These are phyloP conservation scores for Podospora comata DNA, from an alignment of 495 filamentous ascomycete genomes.

Conservation along the genomic window DNA sequence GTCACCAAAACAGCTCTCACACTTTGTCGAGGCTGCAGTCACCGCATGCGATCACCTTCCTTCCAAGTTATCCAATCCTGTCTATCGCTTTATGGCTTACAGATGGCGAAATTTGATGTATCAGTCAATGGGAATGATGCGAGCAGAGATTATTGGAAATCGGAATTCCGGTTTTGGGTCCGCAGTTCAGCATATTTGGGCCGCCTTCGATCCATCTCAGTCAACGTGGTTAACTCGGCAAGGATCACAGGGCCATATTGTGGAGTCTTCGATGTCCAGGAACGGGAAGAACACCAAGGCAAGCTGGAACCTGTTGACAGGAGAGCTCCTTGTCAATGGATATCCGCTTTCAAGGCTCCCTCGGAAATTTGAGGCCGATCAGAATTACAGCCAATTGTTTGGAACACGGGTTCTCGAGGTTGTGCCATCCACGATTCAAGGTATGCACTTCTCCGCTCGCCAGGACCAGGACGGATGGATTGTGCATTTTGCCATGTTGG, in stretches of 20 bases:
- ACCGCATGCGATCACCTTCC: slow-evolving; percentile 15
- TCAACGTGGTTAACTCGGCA: background rate
- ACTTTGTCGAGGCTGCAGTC: slow-evolving; percentile 14
- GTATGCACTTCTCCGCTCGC: slow-evolving; percentile 46
- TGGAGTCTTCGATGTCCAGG: background rate
- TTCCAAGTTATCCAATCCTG: background rate
- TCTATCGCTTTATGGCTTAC: slow-evolving; percentile 9
- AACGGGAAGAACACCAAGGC: slow-evolving; percentile 3
- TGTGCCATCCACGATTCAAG: slow-evolving; percentile 41
- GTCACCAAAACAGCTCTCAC: background rate
- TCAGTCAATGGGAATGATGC: slow-evolving; percentile 1
- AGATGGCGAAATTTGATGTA: slow-evolving; percentile 20
- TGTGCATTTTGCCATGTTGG: slow-evolving; percentile 22
- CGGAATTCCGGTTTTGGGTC: slow-evolving; percentile 11
- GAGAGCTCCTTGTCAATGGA: slow-evolving; percentile 56
- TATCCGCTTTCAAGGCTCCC: slow-evolving; percentile 51
- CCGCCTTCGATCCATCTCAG: slow-evolving; percentile 7
- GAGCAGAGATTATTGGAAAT: background rate
- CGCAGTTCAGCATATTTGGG: slow-evolving; percentile 23
- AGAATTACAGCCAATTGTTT: slow-evolving; percentile 35
- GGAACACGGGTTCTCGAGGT: slow-evolving; percentile 44
- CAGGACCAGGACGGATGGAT: slow-evolving; percentile 23
- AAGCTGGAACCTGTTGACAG: slow-evolving; percentile 55
- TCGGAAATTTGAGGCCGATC: slow-evolving; percentile 40
- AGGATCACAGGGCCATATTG: slow-evolving; percentile 8